Base-by-base conservation (phyloP, 768 basidiomycete species). In the Leccinum fibrillosum region DNA sequence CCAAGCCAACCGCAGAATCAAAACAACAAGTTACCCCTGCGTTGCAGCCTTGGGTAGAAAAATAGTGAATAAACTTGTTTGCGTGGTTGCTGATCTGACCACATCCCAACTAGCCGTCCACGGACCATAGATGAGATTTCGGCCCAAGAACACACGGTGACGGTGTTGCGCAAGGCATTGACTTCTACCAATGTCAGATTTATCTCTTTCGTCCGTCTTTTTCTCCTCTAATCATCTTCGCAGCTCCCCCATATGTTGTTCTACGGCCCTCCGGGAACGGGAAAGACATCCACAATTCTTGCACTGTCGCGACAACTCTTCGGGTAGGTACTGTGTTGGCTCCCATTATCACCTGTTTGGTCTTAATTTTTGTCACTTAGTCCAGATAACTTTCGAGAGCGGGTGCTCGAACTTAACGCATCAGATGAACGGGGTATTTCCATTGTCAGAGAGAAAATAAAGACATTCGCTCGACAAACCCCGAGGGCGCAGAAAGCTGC, bases 241-340 rank as follows among this genome's bases (percentile, higher is more conserved):
- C 69, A 99, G 97, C 81, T 99, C 53, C 96, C 97, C 5, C 97
- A 99, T 69, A 98, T 98, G 95, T 78, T 99, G 49, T 99, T 99
- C 79, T 99, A 99, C 64, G 97, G 97, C 1, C 97, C 97, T 30
- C 97, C 97, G 15, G 97, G 97, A 32, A 98, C 96, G 12, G 97
- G 97, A 44, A 99, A 99, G 74, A 99, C 97, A 12, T 96, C 93
- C 44, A 98, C 97, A 1, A 98, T 99, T 64, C 85, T 99, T 23
- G 97, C 97, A 19, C 79, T 99, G 53, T 80, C 96, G 35, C 79
- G 95, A 53, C 94, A 99, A 73, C 82, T 99, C 21, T 99, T 96
- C 71, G 97, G 97, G 90, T 94, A 62, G 61, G 84, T 65, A 42
- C 11, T 15, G 5, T 19, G n/a, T 45, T 52, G 19, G 23, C 9